Evolutionary conservation across 257 asterid species (phyloP), one percentile per base, ranked within the genome.

Genomic region (Nicotiana attenuata): DNA sequence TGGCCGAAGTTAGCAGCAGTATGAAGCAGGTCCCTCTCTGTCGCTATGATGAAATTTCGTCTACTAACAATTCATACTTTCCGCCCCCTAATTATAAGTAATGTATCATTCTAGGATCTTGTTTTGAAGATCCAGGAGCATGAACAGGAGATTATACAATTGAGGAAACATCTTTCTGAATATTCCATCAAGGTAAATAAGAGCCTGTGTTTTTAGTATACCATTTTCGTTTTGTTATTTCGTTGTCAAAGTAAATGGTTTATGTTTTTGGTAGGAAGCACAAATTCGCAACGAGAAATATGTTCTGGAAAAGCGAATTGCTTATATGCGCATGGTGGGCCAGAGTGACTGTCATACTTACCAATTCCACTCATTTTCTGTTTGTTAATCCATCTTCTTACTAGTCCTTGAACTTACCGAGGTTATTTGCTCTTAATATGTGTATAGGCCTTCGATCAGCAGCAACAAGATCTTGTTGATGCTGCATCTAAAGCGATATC

Each of bases 401-500:
- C 19, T 80, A 29, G 79, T 33, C 63, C 63, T 50, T 50, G 45
- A 75, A 50, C 80, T 75, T 47, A 50, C 26, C 50, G 41, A 29
- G 16, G 63, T 60, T 84, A 81, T 65, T 73, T 60, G 67, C 22
- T 57, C 31, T 78, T 76, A 77, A 87, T 77, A 41, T 77, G 84
- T 77, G 76, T 80, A 4, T 82, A 95, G 99, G 98, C 97, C 86
- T 96, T 96, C 84, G 98, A 96, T 88, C 98, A 94, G 88, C 99
- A 96, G 89, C 98, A 96, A 65, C 97, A 94, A 86, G 99, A 96
- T 90, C 98, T 96, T 83, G 95, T 93, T 87, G 94, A 90, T 90
- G 98, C 99, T 88, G 98, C 98, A 68, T 94, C 99, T 81, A 96
- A 93, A 91, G 98, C 99, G 80, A 91, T 93, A 81, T 94, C 99